Conservation (phyloP, 805 yeast species). For the Candida vartiovaarae region DNA sequence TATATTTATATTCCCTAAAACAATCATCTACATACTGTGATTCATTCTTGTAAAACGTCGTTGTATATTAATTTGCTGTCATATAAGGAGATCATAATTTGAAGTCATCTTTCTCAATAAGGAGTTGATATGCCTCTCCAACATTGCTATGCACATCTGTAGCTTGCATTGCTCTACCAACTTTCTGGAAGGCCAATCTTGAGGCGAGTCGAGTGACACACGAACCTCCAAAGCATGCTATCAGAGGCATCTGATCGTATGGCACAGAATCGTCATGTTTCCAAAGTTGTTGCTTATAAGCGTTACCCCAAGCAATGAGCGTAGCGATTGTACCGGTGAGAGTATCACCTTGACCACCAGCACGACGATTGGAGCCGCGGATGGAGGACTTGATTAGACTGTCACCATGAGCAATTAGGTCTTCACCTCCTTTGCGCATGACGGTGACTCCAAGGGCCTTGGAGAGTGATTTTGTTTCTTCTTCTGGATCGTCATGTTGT, state of each 20-base stretch:
- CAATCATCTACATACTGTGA: not conserved
- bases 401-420: slow-evolving; percentile 51
- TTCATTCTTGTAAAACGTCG: not conserved
- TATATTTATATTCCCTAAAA: slow-evolving; percentile 1
- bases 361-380: slow-evolving; percentile 69
- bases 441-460: slow-evolving; percentile 47
- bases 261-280: slow-evolving; percentile 29
- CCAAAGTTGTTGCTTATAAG: slow-evolving; percentile 58
- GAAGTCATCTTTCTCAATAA: slow-evolving; percentile 10
- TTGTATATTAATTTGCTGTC: not conserved
- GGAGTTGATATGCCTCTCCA: slow-evolving; percentile 45
- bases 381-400: slow-evolving; percentile 35
- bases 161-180: slow-evolving; percentile 80
- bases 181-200: slow-evolving; percentile 50
- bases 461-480: slow-evolving; percentile 37
- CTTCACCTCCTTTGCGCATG: slow-evolving; percentile 68
- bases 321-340: slow-evolving; percentile 82
- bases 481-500: slow-evolving; percentile 8
- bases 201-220: slow-evolving; percentile 61
- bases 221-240: slow-evolving; percentile 71
- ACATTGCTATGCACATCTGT: slow-evolving; percentile 68
- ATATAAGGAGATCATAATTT: not conserved
- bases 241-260: slow-evolving; percentile 28
- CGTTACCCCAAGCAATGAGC: slow-evolving; percentile 69
- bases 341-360: slow-evolving; percentile 97